Percentiles rank a stretch among this genome's conserved stretches.
Evolutionary conservation across 148 eudicot genomes (phyloP).

Genomic region (Rhododendron ovatum): DNA sequence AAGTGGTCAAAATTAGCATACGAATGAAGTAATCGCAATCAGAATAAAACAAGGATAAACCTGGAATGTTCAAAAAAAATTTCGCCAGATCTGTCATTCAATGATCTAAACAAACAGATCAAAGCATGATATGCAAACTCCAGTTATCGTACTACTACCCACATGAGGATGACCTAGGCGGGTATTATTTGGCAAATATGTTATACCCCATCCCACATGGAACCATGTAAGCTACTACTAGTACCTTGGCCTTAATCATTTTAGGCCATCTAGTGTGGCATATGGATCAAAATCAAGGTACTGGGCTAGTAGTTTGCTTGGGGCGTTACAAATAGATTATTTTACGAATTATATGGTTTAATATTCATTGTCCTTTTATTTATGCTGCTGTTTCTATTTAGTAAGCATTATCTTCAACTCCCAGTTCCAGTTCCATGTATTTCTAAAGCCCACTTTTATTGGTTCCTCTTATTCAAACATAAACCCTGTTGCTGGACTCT

Average conservation of each 20-base stretch:
- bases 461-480: neutral
- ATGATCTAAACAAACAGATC: neutral
- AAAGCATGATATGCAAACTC: conserved; percentile 1
- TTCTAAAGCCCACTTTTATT: neutral
- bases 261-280: no score
- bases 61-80: neutral
- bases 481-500: neutral
- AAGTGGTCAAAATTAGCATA: neutral
- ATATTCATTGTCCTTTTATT: neutral
- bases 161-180: neutral
- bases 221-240: no score
- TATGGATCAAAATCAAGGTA: no score
- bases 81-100: neutral
- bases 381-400: neutral
- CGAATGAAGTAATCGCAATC: neutral
- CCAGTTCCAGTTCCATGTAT: neutral
- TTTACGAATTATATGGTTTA: neutral
- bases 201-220: no score
- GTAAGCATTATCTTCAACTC: neutral
- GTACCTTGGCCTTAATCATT: no score
- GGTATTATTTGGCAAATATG: neutral
- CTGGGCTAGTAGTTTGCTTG: no score
- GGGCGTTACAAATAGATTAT: neutral
- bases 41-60: neutral
- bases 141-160: neutral